These are phyloP conservation scores for Lathyrus oleraceus DNA, from an alignment of 306 rosid genomes.

Conservation along the genomic window DNA sequence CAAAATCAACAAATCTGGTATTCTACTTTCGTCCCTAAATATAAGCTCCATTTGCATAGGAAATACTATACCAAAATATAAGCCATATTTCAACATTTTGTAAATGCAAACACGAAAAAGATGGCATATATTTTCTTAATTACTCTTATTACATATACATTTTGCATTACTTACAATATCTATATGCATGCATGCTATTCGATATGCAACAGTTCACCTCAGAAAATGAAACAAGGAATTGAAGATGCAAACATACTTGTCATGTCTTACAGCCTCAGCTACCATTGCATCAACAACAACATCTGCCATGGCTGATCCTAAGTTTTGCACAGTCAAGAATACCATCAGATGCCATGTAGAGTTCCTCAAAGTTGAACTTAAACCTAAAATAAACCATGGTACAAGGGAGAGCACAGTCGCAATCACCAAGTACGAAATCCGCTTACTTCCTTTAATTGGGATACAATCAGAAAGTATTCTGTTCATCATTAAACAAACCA, in stretches of 20 bases:
- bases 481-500: constrained; percentile 42
- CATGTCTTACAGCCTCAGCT: constrained; percentile 82
- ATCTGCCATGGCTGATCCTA: constrained; percentile 92
- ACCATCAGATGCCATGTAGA: constrained; percentile 68
- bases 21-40: no score
- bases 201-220: background rate
- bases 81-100: background rate
- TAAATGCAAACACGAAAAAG: constrained; percentile 11
- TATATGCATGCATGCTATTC: constrained; percentile 24
- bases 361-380: constrained; percentile 52
- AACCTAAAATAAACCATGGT: constrained; percentile 76
- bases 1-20: background rate
- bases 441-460: constrained; percentile 77
- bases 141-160: background rate
- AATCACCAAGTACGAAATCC: constrained; percentile 77
- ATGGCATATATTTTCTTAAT: constrained; percentile 14
- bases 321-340: constrained; percentile 70
- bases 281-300: constrained; percentile 95
- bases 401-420: constrained; percentile 79
- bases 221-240: constrained; percentile 28
- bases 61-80: no score
- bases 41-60: no score
- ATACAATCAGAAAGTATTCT: constrained; percentile 84
- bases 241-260: constrained; percentile 51
- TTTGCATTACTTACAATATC: constrained; percentile 22